Percentiles rank a stretch among this genome's conserved stretches.
Conservation (phyloP, 371 early-diverging fungal genomes). For the Circinella umbellata region DNA sequence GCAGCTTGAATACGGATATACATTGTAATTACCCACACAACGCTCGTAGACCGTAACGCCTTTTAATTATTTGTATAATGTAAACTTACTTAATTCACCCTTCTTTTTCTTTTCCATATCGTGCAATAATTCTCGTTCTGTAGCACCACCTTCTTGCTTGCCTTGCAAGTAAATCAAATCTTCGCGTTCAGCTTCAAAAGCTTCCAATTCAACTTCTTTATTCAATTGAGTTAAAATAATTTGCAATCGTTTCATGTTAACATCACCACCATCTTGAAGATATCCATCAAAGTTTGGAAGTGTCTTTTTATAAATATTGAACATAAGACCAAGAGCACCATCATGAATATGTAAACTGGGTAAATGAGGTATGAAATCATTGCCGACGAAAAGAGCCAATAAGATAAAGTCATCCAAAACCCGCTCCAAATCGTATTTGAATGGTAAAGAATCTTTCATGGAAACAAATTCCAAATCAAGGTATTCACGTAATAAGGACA, state of each 20-base stretch:
- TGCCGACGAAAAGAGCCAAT: constrained; percentile 95
- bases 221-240: constrained; percentile 65
- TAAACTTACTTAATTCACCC: constrained; percentile 12
- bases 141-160: constrained; percentile 52
- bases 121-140: constrained; percentile 47
- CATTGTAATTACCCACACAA: too few species aligned
- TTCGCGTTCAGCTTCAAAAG: constrained; percentile 65
- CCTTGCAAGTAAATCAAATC: constrained; percentile 66
- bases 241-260: constrained; percentile 71
- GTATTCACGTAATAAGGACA: constrained; percentile 91
- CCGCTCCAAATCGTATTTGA: constrained; percentile 87
- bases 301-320: constrained; percentile 82
- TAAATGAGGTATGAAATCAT: constrained; percentile 97
- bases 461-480: constrained; percentile 85
- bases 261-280: constrained; percentile 81
- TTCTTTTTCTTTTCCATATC: constrained; percentile 54
- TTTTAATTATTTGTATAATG: neutral
- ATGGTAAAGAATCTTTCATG: constrained; percentile 52
- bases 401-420: constrained; percentile 97
- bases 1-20: too few species aligned
- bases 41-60: too few species aligned
- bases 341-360: constrained; percentile 96
- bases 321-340: constrained; percentile 88
- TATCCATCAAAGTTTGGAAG: constrained; percentile 80
- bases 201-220: constrained; percentile 65